Conservation (phyloP, 345 rosid species). For the Arabidopsis suecica region DNA sequence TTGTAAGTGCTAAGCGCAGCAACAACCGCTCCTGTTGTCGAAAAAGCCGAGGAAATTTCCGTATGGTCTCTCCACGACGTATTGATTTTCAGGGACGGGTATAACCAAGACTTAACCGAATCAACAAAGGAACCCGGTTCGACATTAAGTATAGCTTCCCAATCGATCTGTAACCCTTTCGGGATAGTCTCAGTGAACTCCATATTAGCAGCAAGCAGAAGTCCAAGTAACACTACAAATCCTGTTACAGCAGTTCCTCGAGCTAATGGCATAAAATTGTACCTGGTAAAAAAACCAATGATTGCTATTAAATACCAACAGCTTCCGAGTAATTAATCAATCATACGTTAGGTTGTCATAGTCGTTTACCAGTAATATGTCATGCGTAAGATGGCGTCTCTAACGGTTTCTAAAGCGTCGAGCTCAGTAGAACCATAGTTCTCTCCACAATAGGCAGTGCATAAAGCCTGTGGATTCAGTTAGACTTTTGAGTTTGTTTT, state of each 20-base stretch:
- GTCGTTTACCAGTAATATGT: conserved; percentile 86
- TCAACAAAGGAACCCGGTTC: conserved; percentile 64
- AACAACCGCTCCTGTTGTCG: conserved; percentile 82
- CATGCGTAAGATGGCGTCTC: conserved; percentile 83
- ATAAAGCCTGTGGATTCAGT: conserved; percentile 61
- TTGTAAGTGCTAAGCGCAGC: conserved; percentile 75
- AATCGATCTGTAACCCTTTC: conserved; percentile 77
- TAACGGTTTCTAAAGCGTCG: conserved; percentile 63
- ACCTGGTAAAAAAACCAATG: conserved; percentile 54
- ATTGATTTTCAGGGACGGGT: conserved; percentile 69
- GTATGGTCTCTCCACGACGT: conserved; percentile 88
- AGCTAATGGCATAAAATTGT: conserved; percentile 92
- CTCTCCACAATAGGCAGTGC: conserved; percentile 86
- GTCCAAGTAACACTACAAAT: conserved; percentile 74
- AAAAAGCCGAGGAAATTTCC: conserved; percentile 70
- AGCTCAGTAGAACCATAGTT: conserved; percentile 72
- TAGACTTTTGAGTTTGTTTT: conserved; percentile 5
- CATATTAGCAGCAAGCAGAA: conserved; percentile 90
- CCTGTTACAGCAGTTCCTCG: conserved; percentile 94
- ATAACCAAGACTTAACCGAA: conserved; percentile 79
- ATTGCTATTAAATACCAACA: conserved; percentile 7
- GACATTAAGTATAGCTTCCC: conserved; percentile 89
- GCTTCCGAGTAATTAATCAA: neutral
- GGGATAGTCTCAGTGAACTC: conserved; percentile 78
- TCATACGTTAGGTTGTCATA: neutral